Evolutionary conservation across 495 filamentous ascomycete species (phyloP), one percentile per base, ranked within the genome.

Genomic region (Ramalina peruviana): DNA sequence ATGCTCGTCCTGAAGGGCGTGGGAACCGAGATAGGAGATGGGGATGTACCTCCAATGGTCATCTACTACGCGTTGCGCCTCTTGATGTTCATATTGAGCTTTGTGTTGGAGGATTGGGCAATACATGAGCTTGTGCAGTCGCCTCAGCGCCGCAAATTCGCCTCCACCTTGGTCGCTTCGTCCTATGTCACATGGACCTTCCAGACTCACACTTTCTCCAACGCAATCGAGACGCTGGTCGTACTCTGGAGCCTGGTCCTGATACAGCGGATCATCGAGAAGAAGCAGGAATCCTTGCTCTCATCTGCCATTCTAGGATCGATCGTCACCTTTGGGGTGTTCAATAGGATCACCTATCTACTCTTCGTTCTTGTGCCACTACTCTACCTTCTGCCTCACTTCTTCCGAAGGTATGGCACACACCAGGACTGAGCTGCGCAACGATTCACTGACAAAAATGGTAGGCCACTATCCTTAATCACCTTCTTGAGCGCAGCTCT

Each of bases 181-280:
- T 93, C 85, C 20, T 98, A 97, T 67, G 90, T 96, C 56, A 97
- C 92, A 43, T 97, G 92, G 93, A 95, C 93, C 39, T 94, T 85
- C 69, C 92, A 98, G 69, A 94, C 86, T 39, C 92, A 98, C 70
- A 97, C 93, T 33, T 97, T 98, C 67, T 97, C 92, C 62, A 98
- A 98, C 65, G 88, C 88, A 46, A 77, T 96, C 58, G 92, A 98
- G 68, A 96, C 92, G 1, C 71, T 98, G 57, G 73, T 85, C 27
- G 89, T 98, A 16, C 72, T 81, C 43, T 97, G 93, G 92, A 83
- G 83, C 53, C 60, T 98, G 65, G 88, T 96, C 45, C 70, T 97
- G 59, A 85, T 96, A 58, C 80, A 81, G 60, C 80, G 90, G 59
- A 88, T 97, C 54, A 66, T 80, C 33, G 81, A 78, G 36, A 79